phyloP scores from a whole-genome alignment of 139 green algal genomes.

The Chlorella sp. region DNA sequence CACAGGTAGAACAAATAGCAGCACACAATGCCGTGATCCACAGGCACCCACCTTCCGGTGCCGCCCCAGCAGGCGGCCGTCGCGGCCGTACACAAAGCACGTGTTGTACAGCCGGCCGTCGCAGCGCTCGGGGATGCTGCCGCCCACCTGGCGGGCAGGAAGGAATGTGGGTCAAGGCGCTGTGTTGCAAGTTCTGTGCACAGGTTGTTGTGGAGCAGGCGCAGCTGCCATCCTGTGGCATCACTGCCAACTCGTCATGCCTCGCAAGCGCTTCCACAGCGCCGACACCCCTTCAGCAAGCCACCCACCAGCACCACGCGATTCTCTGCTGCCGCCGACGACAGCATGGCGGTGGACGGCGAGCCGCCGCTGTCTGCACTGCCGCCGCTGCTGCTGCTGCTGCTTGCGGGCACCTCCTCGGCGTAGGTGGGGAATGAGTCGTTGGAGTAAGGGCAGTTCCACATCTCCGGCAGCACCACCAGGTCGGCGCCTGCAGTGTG shows the following conservation, averaged over 20 bases:
- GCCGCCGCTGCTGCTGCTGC: no score
- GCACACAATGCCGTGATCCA: not conserved
- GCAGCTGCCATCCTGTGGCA: no score
- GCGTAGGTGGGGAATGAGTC: conserved; percentile 93
- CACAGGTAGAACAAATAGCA: no score
- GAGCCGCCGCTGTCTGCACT: conserved; percentile 51
- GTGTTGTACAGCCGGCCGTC: conserved; percentile 94
- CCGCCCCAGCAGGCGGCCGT: conserved; percentile 84
- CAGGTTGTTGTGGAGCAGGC: no score
- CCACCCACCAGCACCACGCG: conserved; percentile 41
- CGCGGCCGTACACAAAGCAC: conserved; percentile 87
- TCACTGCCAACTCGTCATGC: no score
- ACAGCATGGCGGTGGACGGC: conserved; percentile 47
- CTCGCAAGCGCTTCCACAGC: no score
- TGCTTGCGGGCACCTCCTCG: conserved; percentile 74
- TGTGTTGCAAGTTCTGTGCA: no score
- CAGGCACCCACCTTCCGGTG: conserved; percentile 77
- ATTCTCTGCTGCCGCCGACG: conserved; percentile 43
- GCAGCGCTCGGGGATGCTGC: conserved; percentile 85
- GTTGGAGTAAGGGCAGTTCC: conserved; percentile 98
- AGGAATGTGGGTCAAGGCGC: no score
- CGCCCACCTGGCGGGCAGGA: conserved; percentile 71
- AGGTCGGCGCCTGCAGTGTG: conserved; percentile 22
- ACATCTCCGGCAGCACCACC: conserved; percentile 95
- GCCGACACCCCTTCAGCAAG: no score